Conservation (phyloP, 192 early-diverging fungal species). For the Podila clonocystis region DNA sequence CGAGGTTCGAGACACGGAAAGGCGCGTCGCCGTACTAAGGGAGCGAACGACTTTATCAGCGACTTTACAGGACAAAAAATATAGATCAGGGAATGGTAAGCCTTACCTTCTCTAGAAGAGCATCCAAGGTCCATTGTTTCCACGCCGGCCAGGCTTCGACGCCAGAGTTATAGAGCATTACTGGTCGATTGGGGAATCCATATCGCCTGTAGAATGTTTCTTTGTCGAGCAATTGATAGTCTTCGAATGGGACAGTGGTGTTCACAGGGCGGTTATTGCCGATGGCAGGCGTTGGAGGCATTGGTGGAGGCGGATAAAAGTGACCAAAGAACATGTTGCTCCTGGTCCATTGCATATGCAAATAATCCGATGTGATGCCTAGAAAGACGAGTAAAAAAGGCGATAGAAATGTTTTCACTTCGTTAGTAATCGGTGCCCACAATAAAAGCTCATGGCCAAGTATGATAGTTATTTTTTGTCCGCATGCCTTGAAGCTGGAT, state of each 20-base stretch:
- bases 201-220: slow-evolving; percentile 44
- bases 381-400: not conserved
- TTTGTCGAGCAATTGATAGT: slow-evolving; percentile 29
- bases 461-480: too few relatives aligned
- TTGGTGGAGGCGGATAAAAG: slow-evolving; percentile 43
- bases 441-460: not conserved
- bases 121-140: slow-evolving; percentile 49
- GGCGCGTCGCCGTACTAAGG: slow-evolving; percentile 40
- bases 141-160: slow-evolving; percentile 57
- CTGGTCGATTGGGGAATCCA: slow-evolving; percentile 42
- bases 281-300: slow-evolving; percentile 8
- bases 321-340: slow-evolving; percentile 52
- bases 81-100: not conserved
- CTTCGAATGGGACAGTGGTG: slow-evolving; percentile 27
- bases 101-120: slow-evolving; percentile 30
- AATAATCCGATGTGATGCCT: slow-evolving; percentile 39
- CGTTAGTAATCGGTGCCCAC: too few relatives aligned
- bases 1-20: slow-evolving; percentile 52
- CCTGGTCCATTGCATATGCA: slow-evolving; percentile 43
- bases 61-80: not conserved
- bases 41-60: not conserved
- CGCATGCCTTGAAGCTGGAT: slow-evolving; percentile 26
- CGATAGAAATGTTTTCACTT: not conserved
- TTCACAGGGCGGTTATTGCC: not conserved
- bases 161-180: slow-evolving; percentile 47